These are phyloP conservation scores for Spathaspora arborariae DNA, from an alignment of 805 yeast species.

Conservation along the genomic window DNA sequence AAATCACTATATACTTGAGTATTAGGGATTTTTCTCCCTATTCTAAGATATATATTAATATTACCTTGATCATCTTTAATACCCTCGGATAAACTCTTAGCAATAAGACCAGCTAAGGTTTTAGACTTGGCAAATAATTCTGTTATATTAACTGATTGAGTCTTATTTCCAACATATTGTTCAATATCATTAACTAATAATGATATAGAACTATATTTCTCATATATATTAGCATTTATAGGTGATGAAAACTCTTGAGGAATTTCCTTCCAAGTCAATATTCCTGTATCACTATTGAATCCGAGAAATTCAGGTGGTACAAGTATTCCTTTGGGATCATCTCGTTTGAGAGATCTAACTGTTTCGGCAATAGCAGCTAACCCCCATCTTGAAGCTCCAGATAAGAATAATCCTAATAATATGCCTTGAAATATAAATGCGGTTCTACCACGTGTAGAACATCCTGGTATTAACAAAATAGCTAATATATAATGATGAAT, in stretches of 20 bases:
- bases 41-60: constrained; percentile 48
- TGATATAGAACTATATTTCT: constrained; percentile 50
- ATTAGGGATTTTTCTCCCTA: constrained; percentile 48
- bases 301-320: constrained; percentile 47
- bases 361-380: constrained; percentile 87
- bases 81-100: constrained; percentile 23
- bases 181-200: constrained; percentile 78
- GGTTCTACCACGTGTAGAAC: constrained; percentile 66
- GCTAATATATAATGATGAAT: constrained; percentile 81
- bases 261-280: constrained; percentile 32
- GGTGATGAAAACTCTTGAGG: constrained; percentile 6
- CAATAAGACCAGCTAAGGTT: constrained; percentile 22
- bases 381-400: constrained; percentile 93
- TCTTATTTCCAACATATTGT: constrained; percentile 54
- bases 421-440: constrained; percentile 82
- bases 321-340: constrained; percentile 61
- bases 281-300: constrained; percentile 24
- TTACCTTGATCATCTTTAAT: constrained; percentile 24
- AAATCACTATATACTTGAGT: constrained; percentile 51
- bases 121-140: constrained; percentile 17
- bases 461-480: constrained; percentile 75
- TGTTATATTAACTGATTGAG: constrained; percentile 34
- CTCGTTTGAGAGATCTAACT: constrained; percentile 57
- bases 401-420: constrained; percentile 70
- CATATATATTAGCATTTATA: constrained; percentile 15